Percentiles rank a stretch among this genome's conserved stretches.
These are phyloP conservation scores for Eutrema heterophyllum DNA, from an alignment of 345 rosid genomes.

Conservation along the genomic window DNA sequence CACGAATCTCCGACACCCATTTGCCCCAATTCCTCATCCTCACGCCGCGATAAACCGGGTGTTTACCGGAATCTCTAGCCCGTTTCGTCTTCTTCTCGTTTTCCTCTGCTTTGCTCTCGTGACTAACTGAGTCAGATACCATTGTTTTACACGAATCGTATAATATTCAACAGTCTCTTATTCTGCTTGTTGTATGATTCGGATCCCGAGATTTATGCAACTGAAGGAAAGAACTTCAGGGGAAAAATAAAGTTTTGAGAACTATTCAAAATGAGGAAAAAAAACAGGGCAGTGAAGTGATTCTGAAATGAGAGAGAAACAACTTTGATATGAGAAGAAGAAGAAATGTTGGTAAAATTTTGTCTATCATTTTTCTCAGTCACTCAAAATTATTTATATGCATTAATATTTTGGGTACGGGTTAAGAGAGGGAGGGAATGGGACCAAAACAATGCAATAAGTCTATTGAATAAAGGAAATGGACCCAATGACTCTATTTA, in stretches of 20 bases:
- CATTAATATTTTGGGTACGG: constrained; percentile 14
- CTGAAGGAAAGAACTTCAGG: neutral
- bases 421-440: constrained; percentile 7
- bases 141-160: constrained; percentile 17
- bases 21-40: constrained; percentile 96
- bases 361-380: constrained; percentile 19
- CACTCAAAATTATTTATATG: constrained; percentile 33
- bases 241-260: neutral
- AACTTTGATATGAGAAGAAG: neutral
- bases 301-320: constrained; percentile 6
- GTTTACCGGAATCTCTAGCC: constrained; percentile 55
- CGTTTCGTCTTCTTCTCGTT: constrained; percentile 36
- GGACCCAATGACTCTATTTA: constrained; percentile 25
- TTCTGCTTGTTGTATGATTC: neutral
- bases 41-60: constrained; percentile 74
- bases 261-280: constrained; percentile 14
- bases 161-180: neutral
- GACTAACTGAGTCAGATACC: constrained; percentile 12
- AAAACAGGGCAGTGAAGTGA: constrained; percentile 12
- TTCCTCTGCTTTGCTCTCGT: constrained; percentile 4
- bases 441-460: constrained; percentile 27
- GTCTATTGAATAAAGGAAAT: constrained; percentile 31
- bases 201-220: constrained; percentile 11
- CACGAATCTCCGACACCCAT: constrained; percentile 98
- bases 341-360: neutral